These are phyloP conservation scores for Fusarium gaditjirri DNA, from an alignment of 2,329 filamentous ascomycete genomes.

Conservation along the genomic window DNA sequence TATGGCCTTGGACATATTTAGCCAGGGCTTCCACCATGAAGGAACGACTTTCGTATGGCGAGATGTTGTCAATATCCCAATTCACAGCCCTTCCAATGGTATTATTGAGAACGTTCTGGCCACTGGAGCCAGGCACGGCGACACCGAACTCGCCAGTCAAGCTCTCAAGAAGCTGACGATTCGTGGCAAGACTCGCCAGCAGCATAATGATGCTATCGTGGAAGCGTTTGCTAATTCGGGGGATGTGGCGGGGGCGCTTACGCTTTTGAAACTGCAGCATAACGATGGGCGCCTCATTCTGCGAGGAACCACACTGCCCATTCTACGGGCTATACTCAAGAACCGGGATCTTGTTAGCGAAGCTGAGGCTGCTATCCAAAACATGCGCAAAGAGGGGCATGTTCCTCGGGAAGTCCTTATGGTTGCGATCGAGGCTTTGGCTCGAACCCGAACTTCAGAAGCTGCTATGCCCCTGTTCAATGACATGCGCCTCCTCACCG, in stretches of 20 bases:
- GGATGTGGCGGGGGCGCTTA: conserved; percentile 74
- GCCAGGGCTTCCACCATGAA: conserved; percentile 69
- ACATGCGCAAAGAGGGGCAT: conserved; percentile 54
- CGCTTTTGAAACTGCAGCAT: conserved; percentile 78
- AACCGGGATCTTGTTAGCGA: conserved; percentile 58
- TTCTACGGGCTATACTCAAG: conserved; percentile 67
- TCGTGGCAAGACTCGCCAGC: conserved; percentile 62
- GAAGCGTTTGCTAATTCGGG: conserved; percentile 71
- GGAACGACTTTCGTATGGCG: conserved; percentile 79
- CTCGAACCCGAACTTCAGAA: conserved; percentile 44
- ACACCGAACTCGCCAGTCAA: conserved; percentile 75
- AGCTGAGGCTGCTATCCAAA: conserved; percentile 67
- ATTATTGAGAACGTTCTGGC: conserved; percentile 76
- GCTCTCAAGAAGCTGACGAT: conserved; percentile 65
- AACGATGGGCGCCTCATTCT: conserved; percentile 61
- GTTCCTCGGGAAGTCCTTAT: conserved; percentile 52
- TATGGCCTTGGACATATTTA: conserved; percentile 80
- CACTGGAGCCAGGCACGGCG: conserved; percentile 74
- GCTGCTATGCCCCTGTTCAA: conserved; percentile 49
- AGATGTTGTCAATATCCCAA: conserved; percentile 61
- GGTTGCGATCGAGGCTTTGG: conserved; percentile 51
- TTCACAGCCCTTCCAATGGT: conserved; percentile 63
- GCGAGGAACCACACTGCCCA: conserved; percentile 69
- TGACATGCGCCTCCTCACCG: conserved; percentile 45
- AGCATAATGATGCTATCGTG: conserved; percentile 84